Percentiles rank a stretch among this genome's conserved stretches.
Evolutionary conservation across 768 basidiomycete species (phyloP).

Genomic region (Mycena galericulata): DNA sequence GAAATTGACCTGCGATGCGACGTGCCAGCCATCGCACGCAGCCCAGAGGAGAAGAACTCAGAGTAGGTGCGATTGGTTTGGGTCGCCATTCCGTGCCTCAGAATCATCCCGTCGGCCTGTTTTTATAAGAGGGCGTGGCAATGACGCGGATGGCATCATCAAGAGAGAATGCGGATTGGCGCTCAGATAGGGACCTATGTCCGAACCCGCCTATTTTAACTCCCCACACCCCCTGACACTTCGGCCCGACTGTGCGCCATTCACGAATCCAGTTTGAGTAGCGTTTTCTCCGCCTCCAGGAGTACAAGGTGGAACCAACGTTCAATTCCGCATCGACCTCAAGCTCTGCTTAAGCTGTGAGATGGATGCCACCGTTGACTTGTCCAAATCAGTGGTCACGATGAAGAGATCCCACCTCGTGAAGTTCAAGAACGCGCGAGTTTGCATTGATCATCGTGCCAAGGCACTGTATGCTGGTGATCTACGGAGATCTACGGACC

Average conservation of each 20-base stretch:
- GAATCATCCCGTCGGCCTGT: constrained; percentile 18
- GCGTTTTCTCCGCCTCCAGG: neutral
- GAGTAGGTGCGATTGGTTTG: constrained; percentile 50
- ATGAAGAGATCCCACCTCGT: constrained; percentile 12
- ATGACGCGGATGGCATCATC: constrained; percentile 24
- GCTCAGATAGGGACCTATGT: constrained; percentile 22
- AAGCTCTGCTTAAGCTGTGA: neutral
- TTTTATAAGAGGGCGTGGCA: constrained; percentile 24
- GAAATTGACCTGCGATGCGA: constrained; percentile 24
- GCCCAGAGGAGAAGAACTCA: constrained; percentile 62
- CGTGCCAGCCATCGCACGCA: constrained; percentile 52
- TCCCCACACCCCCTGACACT: neutral
- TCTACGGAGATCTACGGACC: neutral
- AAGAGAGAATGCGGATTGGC: constrained; percentile 8
- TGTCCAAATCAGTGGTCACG: constrained; percentile 6
- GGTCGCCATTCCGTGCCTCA: constrained; percentile 36
- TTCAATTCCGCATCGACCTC: neutral
- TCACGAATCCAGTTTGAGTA: neutral
- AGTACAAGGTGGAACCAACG: neutral
- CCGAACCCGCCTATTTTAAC: constrained; percentile 1
- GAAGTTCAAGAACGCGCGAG: constrained; percentile 3
- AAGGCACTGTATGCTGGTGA: constrained; percentile 10
- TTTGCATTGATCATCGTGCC: constrained; percentile 13
- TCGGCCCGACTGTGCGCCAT: neutral
- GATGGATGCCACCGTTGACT: neutral